Evolutionary conservation across 371 early-diverging fungal species (phyloP).

Genomic region (Mortierella sp.): DNA sequence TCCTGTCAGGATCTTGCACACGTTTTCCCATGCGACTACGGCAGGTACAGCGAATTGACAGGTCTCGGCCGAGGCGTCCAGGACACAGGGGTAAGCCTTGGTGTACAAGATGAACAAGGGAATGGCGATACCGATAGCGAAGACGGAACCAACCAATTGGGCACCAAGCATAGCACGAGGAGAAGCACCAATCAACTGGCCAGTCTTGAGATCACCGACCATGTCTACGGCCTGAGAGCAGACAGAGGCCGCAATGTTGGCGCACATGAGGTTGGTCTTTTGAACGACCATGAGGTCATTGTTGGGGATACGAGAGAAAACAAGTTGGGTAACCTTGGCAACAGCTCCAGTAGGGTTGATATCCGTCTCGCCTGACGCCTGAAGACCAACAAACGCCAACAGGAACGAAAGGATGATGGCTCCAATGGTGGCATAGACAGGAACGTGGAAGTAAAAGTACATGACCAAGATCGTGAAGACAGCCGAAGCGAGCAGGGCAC

Average conservation of each 20-base stretch:
- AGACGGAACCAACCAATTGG: conserved; percentile 69
- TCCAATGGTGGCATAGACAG: conserved; percentile 66
- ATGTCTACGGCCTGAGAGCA: conserved; percentile 73
- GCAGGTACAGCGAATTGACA: conserved; percentile 68
- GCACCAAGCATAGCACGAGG: conserved; percentile 73
- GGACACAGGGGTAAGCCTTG: conserved; percentile 72
- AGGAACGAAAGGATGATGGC: conserved; percentile 73
- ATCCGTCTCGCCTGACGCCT: conserved; percentile 70
- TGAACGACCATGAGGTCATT: conserved; percentile 47
- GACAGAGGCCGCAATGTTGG: conserved; percentile 68
- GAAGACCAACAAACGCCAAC: conserved; percentile 75
- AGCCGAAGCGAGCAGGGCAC: conserved; percentile 63
- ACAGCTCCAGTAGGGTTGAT: conserved; percentile 72
- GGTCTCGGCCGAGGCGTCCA: conserved; percentile 23
- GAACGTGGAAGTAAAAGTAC: conserved; percentile 66
- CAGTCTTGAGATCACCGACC: conserved; percentile 75
- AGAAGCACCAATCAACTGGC: conserved; percentile 67
- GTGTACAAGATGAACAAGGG: conserved; percentile 71
- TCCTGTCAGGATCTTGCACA: conserved; percentile 66
- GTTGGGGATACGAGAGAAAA: conserved; percentile 67
- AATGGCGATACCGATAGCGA: conserved; percentile 69
- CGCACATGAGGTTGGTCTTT: conserved; percentile 69
- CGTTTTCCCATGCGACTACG: conserved; percentile 72
- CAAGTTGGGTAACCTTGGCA: conserved; percentile 70
- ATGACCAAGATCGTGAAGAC: conserved; percentile 71